A percentile compares a stretch with the other conserved stretches of the same genome.
Evolutionary conservation across 2,329 filamentous ascomycete species (phyloP).

Genomic region (Ophiocordyceps camponoti-leonardi): DNA sequence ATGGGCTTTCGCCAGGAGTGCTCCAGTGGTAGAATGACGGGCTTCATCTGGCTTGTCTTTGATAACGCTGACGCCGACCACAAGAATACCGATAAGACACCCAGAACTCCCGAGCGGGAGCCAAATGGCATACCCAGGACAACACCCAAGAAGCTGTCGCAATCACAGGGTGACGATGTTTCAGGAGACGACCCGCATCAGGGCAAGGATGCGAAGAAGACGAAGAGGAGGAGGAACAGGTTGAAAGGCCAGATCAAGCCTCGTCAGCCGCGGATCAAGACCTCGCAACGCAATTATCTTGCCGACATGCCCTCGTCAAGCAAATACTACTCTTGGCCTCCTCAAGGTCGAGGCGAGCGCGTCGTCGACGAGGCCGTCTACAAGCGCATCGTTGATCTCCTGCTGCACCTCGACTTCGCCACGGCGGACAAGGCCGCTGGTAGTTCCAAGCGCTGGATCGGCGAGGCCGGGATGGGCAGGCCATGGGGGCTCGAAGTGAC

Average conservation of each 20-base stretch:
- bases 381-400: conserved; percentile 48
- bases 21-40: conserved; percentile 77
- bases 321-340: conserved; percentile 49
- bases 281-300: conserved; percentile 30
- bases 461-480: conserved; percentile 40
- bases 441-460: conserved; percentile 54
- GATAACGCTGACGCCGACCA: conserved; percentile 27
- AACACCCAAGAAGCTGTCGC: conserved; percentile 16
- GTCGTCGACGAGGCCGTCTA: conserved; percentile 48
- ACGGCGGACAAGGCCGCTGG: conserved; percentile 41
- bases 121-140: conserved; percentile 12
- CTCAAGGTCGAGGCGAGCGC: conserved; percentile 41
- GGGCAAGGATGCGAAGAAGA: conserved; percentile 17
- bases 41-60: conserved; percentile 88
- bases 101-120: conserved; percentile 15
- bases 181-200: neutral
- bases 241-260: conserved; percentile 44
- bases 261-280: conserved; percentile 49
- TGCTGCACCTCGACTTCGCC: conserved; percentile 59
- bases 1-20: conserved; percentile 96
- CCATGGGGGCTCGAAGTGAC: conserved; percentile 33
- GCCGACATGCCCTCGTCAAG: conserved; percentile 33
- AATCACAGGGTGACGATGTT: neutral
- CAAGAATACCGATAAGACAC: neutral
- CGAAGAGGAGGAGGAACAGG: conserved; percentile 19